These are phyloP conservation scores for Kwoniella dendrophila DNA, from an alignment of 768 basidiomycete genomes.

Conservation along the genomic window DNA sequence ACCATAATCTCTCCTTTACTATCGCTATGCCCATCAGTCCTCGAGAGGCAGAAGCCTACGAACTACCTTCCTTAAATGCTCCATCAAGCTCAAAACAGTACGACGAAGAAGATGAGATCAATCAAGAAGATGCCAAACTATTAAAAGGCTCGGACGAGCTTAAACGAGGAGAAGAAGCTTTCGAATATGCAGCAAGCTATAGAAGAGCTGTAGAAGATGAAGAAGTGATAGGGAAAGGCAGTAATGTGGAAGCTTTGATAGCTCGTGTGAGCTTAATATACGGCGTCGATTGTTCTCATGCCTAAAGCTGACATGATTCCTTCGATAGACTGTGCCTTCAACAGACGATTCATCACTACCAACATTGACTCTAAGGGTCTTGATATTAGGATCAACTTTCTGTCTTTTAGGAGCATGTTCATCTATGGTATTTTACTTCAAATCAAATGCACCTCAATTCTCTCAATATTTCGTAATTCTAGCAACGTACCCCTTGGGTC, in stretches of 20 bases:
- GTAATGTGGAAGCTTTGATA: conserved; percentile 49
- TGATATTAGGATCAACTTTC: conserved; percentile 53
- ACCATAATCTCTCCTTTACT: too few relatives aligned
- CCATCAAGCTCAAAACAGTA: conserved; percentile 1
- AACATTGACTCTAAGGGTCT: conserved; percentile 51
- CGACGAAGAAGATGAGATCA: conserved; percentile 4
- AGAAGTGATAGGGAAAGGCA: conserved; percentile 40
- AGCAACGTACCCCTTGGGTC: conserved; percentile 54
- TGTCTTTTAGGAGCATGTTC: conserved; percentile 54
- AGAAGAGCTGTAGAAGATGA: conserved; percentile 22
- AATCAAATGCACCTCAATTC: conserved; percentile 51
- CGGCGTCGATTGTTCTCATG: too few relatives aligned
- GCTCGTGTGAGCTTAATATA: conserved; percentile 50
- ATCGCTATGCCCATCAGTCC: conserved; percentile 23
- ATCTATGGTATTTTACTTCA: conserved; percentile 56
- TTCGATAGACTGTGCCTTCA: conserved; percentile 48
- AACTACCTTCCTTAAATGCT: conserved; percentile 32
- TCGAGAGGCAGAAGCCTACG: conserved; percentile 49
- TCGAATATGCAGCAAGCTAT: conserved; percentile 14
- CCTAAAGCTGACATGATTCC: background rate
- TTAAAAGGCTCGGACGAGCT: background rate
- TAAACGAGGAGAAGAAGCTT: conserved; percentile 2
- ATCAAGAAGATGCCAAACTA: conserved; percentile 22
- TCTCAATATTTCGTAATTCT: conserved; percentile 55
- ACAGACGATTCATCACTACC: conserved; percentile 55